Conservation (phyloP, 805 yeast species). For the Myxozyma geophila region DNA sequence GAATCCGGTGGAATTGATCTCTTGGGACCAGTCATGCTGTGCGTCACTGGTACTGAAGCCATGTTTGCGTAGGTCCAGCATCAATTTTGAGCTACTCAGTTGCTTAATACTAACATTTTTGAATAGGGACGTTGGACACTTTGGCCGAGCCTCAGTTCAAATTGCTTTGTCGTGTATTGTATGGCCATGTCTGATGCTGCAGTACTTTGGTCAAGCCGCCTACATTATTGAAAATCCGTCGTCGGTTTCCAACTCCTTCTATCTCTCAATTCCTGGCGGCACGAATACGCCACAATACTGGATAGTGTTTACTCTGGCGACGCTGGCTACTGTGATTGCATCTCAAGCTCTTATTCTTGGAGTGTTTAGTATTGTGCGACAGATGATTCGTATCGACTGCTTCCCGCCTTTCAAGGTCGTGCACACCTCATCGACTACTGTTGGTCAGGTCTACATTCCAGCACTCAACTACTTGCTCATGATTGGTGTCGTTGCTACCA, state of each 20-base stretch:
- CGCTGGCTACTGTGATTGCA: slow-evolving; percentile 61
- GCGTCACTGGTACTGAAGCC: slow-evolving; percentile 65
- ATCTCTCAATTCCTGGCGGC: slow-evolving; percentile 57
- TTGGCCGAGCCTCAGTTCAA: slow-evolving; percentile 57
- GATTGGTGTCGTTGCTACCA: slow-evolving; percentile 56
- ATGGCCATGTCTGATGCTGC: slow-evolving; percentile 57
- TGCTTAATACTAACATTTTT: neutral
- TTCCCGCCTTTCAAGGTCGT: slow-evolving; percentile 56
- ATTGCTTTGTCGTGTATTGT: slow-evolving; percentile 53
- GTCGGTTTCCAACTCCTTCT: slow-evolving; percentile 52
- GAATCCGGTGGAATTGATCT: slow-evolving; percentile 45
- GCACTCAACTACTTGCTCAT: slow-evolving; percentile 55
- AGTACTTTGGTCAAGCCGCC: slow-evolving; percentile 65
- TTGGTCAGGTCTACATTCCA: slow-evolving; percentile 61
- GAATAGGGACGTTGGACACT: slow-evolving; percentile 56
- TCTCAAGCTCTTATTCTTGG: slow-evolving; percentile 64
- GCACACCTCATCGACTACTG: slow-evolving; percentile 52
- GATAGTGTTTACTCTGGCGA: slow-evolving; percentile 56
- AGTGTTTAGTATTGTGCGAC: slow-evolving; percentile 57
- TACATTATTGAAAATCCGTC: slow-evolving; percentile 51
- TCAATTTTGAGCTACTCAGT: neutral
- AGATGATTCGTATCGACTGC: slow-evolving; percentile 59
- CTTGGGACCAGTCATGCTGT: slow-evolving; percentile 57
- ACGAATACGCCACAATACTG: slow-evolving; percentile 53
- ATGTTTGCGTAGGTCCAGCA: slow-evolving; percentile 54